Base-by-base conservation (phyloP, 2,329 filamentous ascomycete species). In the Shiraia sp. region DNA sequence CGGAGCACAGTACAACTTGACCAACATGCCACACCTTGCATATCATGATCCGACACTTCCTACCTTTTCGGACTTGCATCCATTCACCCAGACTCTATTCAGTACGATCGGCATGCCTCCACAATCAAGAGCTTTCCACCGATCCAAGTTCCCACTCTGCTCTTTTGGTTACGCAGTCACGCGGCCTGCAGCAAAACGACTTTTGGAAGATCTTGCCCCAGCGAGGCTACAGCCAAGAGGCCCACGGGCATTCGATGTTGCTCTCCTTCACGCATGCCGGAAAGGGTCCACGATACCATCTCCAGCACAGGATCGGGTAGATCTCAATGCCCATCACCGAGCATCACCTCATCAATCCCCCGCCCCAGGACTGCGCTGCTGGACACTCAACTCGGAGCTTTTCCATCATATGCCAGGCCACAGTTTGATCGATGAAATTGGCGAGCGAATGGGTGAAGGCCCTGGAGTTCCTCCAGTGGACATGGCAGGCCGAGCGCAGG, bases 81-180 rank as follows among this genome's bases (percentile, higher is more conserved):
- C 67, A 2, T 68, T 70, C 39, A 75, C 72, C 0, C 59, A 62
- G 23, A 48, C 46, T 8, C 55, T 74, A 32, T 69, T 75, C 45
- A 43, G 55, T 10, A 53, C 53, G 4, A 50, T 75, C 22, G 50
- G 61, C 22, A 46, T 75, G 14, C 66, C 68, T 6, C 58, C 65
- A 10, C 57, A 70, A 14, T 61, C 59, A 3, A 67, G 72, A 14
- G 47, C 70, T 2, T 53, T 75, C 29, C 71, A 74, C 51, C 65
- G 68, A 16, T 70, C 68, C 32, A 65, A 68, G 19, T 72, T 69
- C 28, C 72, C 72, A 0, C 68, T 75, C 17, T 75, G 72, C 52
- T 73, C 72, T 8, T 75, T 75, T 42, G 72, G 66, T 36, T 75
- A 72, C 47, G 72, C 71, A 10, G 55, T 75, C 6, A 73, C 71